Conservation (phyloP, 345 rosid genomes). For the Salix viminalis region DNA sequence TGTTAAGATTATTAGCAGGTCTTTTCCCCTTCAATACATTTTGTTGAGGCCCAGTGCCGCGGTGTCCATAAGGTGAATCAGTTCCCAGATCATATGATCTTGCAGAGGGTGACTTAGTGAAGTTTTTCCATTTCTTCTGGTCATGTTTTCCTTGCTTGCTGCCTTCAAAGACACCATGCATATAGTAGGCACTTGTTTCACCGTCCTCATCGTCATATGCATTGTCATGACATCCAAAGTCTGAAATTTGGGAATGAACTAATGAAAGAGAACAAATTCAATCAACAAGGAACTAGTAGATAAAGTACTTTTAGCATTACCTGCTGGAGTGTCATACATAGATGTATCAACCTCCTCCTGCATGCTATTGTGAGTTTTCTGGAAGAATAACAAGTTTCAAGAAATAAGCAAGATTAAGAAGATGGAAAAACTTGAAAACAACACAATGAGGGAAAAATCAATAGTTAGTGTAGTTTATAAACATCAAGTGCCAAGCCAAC, state of each 20-base stretch:
- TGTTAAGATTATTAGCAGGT: slow-evolving; percentile 53
- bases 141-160: slow-evolving; percentile 49
- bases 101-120: slow-evolving; percentile 44
- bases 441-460: neutral
- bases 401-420: slow-evolving; percentile 5
- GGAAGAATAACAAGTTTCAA: slow-evolving; percentile 3
- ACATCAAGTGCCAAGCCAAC: neutral
- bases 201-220: slow-evolving; percentile 86
- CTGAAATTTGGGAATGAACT: slow-evolving; percentile 39
- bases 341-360: slow-evolving; percentile 90
- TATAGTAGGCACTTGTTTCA: slow-evolving; percentile 69
- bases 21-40: slow-evolving; percentile 56
- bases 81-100: slow-evolving; percentile 60
- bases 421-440: neutral
- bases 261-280: slow-evolving; percentile 18
- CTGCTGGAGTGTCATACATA: slow-evolving; percentile 60
- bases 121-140: slow-evolving; percentile 61
- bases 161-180: slow-evolving; percentile 56
- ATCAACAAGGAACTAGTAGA: slow-evolving; percentile 8
- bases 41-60: slow-evolving; percentile 46
- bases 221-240: slow-evolving; percentile 51
- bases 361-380: slow-evolving; percentile 71
- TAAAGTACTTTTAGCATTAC: slow-evolving; percentile 33
- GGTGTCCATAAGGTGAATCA: slow-evolving; percentile 53
- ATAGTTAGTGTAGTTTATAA: neutral